Percentiles rank a stretch among this genome's conserved stretches.
Conservation (phyloP, 345 rosid species). For the Litchi chinensis region DNA sequence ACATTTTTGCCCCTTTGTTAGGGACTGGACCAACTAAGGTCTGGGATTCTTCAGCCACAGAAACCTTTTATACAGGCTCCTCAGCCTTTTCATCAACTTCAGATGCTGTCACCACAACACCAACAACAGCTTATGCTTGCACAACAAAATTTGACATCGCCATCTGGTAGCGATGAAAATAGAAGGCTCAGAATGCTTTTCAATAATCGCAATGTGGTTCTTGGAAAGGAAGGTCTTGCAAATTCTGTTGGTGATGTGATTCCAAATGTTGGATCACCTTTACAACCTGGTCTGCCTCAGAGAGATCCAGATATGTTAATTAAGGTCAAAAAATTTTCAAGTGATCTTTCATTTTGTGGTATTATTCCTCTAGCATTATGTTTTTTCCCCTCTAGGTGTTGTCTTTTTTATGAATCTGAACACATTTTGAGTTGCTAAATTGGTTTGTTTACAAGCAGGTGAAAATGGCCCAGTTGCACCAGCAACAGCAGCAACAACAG, state of each 20-base stretch:
- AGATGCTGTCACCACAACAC: constrained; percentile 89
- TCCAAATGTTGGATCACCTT: constrained; percentile 68
- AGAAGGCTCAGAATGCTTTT: constrained; percentile 79
- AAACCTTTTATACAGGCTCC: constrained; percentile 89
- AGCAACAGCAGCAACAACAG: constrained; percentile 42
- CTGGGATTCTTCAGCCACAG: constrained; percentile 82
- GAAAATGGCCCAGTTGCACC: constrained; percentile 67
- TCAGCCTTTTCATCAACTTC: constrained; percentile 86
- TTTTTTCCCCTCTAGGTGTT: neutral
- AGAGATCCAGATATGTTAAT: constrained; percentile 68
- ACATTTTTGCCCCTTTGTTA: constrained; percentile 28
- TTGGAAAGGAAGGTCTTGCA: constrained; percentile 76
- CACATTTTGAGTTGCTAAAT: constrained; percentile 1
- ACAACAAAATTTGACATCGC: constrained; percentile 81
- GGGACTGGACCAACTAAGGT: constrained; percentile 76
- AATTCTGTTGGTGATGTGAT: constrained; percentile 73
- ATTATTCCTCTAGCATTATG: neutral
- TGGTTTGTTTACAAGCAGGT: constrained; percentile 40
- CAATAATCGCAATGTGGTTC: constrained; percentile 58
- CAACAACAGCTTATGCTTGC: constrained; percentile 96
- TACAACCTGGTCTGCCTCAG: constrained; percentile 62
- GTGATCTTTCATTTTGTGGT: neutral
- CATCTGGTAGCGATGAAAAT: constrained; percentile 72
- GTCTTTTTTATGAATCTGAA: neutral
- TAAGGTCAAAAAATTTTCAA: constrained; percentile 47